These are phyloP conservation scores for Apocynum venetum DNA, from an alignment of 257 asterid species.

Conservation along the genomic window DNA sequence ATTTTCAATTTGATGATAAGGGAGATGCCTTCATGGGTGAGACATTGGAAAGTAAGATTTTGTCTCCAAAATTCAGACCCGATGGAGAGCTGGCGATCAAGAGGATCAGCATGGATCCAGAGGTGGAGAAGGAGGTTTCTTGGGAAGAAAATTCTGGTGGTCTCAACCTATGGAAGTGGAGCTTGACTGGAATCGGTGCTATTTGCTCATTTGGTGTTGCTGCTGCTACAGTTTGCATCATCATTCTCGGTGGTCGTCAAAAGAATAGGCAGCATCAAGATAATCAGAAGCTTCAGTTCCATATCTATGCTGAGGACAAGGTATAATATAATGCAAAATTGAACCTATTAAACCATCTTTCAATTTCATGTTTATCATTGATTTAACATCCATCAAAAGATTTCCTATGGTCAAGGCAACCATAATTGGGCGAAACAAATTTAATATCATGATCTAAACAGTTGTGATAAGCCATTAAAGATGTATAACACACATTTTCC, in stretches of 20 bases:
- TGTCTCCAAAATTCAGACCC: constrained; percentile 7
- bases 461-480: too few species aligned
- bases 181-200: constrained; percentile 65
- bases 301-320: constrained; percentile 50
- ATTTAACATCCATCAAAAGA: not conserved
- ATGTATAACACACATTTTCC: too few species aligned
- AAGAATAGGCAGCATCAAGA: constrained; percentile 29
- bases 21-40: constrained; percentile 21
- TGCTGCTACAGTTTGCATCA: constrained; percentile 60
- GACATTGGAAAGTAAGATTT: constrained; percentile 13
- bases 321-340: constrained; percentile 15
- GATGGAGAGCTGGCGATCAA: constrained; percentile 22
- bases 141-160: constrained; percentile 34
- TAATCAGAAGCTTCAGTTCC: constrained; percentile 49
- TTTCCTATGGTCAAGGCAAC: not conserved
- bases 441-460: not conserved
- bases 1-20: constrained; percentile 38
- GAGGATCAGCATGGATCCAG: not conserved
- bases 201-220: constrained; percentile 70
- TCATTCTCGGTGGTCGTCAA: constrained; percentile 36
- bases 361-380: too few species aligned
- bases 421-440: not conserved
- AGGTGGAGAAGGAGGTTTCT: not conserved
- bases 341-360: not conserved
- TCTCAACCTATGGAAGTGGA: constrained; percentile 53